Evolutionary conservation across 768 basidiomycete genomes (phyloP).

Genomic region (Wakefieldia striispora): DNA sequence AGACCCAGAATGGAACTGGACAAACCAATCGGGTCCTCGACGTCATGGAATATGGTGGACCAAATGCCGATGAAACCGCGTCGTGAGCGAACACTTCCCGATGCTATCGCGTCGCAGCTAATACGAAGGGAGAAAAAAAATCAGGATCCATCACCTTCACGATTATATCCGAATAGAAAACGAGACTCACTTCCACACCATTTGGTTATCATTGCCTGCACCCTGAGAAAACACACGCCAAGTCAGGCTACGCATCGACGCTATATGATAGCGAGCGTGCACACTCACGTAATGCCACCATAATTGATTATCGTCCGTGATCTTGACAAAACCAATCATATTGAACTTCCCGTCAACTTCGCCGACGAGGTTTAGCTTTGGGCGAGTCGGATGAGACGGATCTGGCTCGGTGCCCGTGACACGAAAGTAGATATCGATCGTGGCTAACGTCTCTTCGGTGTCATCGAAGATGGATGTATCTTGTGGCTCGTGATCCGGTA

Average conservation of each 20-base stretch:
- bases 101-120: slow-evolving; percentile 61
- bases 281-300: slow-evolving; percentile 62
- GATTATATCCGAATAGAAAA: background rate
- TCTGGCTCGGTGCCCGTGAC: slow-evolving; percentile 43
- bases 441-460: slow-evolving; percentile 50
- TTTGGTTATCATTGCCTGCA: slow-evolving; percentile 50
- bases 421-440: slow-evolving; percentile 45
- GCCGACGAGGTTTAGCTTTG: slow-evolving; percentile 54
- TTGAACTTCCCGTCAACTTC: slow-evolving; percentile 47
- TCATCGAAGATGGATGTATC: slow-evolving; percentile 50
- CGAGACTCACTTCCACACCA: slow-evolving; percentile 54
- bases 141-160: background rate
- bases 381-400: slow-evolving; percentile 47
- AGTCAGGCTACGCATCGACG: slow-evolving; percentile 3
- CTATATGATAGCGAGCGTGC: background rate
- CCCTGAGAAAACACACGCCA: slow-evolving; percentile 30
- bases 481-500: slow-evolving; percentile 32
- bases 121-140: background rate
- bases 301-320: slow-evolving; percentile 56
- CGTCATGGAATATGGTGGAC: slow-evolving; percentile 50
- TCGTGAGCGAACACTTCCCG: slow-evolving; percentile 58
- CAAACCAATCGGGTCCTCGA: slow-evolving; percentile 46
- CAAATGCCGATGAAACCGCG: slow-evolving; percentile 57
- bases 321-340: slow-evolving; percentile 52
- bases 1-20: background rate